phyloP scores from a whole-genome alignment of 495 filamentous ascomycete species.

The Talaromyces proteolyticus region DNA sequence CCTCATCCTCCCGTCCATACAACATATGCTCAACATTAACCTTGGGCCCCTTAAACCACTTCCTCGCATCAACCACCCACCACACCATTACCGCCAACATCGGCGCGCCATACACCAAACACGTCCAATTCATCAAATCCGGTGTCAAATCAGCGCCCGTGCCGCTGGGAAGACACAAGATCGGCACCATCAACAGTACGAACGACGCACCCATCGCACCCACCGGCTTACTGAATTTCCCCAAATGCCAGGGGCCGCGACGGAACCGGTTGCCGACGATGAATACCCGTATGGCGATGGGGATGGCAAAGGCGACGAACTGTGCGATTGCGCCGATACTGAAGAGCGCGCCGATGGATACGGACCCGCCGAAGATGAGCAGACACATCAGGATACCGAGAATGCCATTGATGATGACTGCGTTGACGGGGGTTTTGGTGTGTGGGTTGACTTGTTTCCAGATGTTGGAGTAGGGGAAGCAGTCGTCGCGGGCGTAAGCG shows the following conservation, averaged over 20 bases:
- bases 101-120: slow-evolving; percentile 66
- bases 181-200: slow-evolving; percentile 67
- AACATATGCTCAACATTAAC: slow-evolving; percentile 42
- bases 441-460: slow-evolving; percentile 61
- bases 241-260: slow-evolving; percentile 70
- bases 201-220: slow-evolving; percentile 57
- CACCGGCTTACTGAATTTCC: slow-evolving; percentile 54
- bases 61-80: slow-evolving; percentile 64
- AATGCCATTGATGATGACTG: slow-evolving; percentile 65
- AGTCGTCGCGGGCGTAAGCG: slow-evolving; percentile 74
- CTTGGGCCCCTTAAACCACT: slow-evolving; percentile 76
- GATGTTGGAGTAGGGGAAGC: slow-evolving; percentile 59
- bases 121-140: slow-evolving; percentile 71
- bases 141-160: slow-evolving; percentile 50
- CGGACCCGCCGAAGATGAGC: slow-evolving; percentile 60
- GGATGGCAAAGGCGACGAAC: slow-evolving; percentile 69
- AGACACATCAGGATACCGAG: slow-evolving; percentile 61
- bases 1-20: not conserved
- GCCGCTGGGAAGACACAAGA: slow-evolving; percentile 62
- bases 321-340: slow-evolving; percentile 71
- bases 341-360: slow-evolving; percentile 70
- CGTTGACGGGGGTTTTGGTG: slow-evolving; percentile 72
- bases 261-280: slow-evolving; percentile 68
- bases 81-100: slow-evolving; percentile 59
- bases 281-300: slow-evolving; percentile 69